These are phyloP conservation scores for Neurospora tetraspora DNA, from an alignment of 495 filamentous ascomycete species.

Conservation along the genomic window DNA sequence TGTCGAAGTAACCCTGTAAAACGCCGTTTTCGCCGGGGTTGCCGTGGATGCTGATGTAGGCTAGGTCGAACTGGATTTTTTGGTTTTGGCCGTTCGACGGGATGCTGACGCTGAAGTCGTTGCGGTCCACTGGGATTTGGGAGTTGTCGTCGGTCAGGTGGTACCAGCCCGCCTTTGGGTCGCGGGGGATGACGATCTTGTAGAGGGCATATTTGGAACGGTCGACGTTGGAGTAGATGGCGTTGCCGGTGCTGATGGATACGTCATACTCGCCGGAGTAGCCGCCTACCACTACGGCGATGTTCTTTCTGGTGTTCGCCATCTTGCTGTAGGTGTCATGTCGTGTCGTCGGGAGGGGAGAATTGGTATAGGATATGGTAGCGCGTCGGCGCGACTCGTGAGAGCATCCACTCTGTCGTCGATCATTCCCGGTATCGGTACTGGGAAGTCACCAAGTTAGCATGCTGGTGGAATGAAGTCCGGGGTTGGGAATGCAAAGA, in stretches of 20 bases:
- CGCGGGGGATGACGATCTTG: neutral
- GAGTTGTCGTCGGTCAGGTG: neutral
- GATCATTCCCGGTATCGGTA: neutral
- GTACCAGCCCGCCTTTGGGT: neutral
- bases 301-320: neutral
- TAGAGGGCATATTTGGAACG: neutral
- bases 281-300: neutral
- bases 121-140: neutral
- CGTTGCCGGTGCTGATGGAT: neutral
- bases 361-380: too few relatives aligned
- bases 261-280: neutral
- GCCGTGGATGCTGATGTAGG: neutral
- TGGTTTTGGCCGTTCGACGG: too few relatives aligned
- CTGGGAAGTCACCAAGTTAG: neutral
- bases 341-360: neutral
- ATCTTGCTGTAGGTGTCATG: neutral
- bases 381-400: neutral
- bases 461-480: neutral
- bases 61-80: neutral
- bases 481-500: neutral
- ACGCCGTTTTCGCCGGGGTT: neutral
- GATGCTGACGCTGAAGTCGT: neutral
- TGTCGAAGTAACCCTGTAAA: neutral
- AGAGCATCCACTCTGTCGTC: neutral
- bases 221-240: neutral